Conservation (phyloP, 1,284 basidiomycete genomes). For the Ustilago bromivora region DNA sequence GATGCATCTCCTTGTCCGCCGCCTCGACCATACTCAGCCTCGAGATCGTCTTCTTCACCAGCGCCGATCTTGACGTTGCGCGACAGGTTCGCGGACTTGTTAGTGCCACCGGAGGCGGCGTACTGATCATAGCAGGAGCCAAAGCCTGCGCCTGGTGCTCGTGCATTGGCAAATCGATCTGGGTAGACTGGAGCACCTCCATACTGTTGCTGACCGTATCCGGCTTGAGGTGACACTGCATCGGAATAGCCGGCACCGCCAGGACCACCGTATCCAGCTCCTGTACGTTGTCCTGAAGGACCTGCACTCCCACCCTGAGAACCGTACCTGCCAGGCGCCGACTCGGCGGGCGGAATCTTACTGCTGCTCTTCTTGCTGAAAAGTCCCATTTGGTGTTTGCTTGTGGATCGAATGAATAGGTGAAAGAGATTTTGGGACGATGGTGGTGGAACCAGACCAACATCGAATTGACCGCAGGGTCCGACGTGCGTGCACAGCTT, state of each 20-base stretch:
- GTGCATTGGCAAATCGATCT: slow-evolving; percentile 52
- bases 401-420: neutral
- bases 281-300: slow-evolving; percentile 16
- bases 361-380: slow-evolving; percentile 49
- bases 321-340: slow-evolving; percentile 31
- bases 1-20: slow-evolving; percentile 17
- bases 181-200: slow-evolving; percentile 31
- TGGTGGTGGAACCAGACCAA: neutral
- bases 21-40: slow-evolving; percentile 66
- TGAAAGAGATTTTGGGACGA: neutral
- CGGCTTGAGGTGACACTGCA: slow-evolving; percentile 10
- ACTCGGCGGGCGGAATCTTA: slow-evolving; percentile 46
- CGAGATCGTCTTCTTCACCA: slow-evolving; percentile 54
- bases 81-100: slow-evolving; percentile 23
- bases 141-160: slow-evolving; percentile 48
- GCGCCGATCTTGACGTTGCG: slow-evolving; percentile 25
- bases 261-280: slow-evolving; percentile 16
- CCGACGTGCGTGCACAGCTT: neutral
- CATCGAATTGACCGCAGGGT: neutral
- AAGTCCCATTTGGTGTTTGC: slow-evolving; percentile 32
- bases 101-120: slow-evolving; percentile 23
- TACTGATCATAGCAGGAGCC: slow-evolving; percentile 57
- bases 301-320: slow-evolving; percentile 24
- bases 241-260: slow-evolving; percentile 21
- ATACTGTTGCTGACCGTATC: slow-evolving; percentile 32